A percentile compares a stretch with the other conserved stretches of the same genome.
phyloP scores from a whole-genome alignment of 2,329 filamentous ascomycete genomes.

The Fusarium palustre region DNA sequence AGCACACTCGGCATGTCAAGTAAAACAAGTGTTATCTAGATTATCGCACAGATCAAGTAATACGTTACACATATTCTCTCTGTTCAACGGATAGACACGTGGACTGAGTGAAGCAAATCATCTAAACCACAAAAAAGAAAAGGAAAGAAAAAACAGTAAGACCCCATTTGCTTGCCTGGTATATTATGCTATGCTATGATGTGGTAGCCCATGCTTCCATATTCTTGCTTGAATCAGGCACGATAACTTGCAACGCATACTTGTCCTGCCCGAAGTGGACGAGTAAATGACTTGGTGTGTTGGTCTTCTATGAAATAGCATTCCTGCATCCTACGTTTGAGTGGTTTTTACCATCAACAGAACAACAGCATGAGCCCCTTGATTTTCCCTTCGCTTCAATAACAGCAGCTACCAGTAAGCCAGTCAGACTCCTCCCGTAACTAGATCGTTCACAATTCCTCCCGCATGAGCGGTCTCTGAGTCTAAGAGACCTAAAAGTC shows the following conservation, averaged over 20 bases:
- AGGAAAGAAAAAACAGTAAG: slow-evolving; percentile 17
- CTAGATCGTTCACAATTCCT: slow-evolving; percentile 34
- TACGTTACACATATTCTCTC: not conserved
- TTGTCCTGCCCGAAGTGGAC: not conserved
- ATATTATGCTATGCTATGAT: slow-evolving; percentile 23
- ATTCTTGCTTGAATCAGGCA: slow-evolving; percentile 16
- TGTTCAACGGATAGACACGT: slow-evolving; percentile 1
- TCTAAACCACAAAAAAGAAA: too few species aligned
- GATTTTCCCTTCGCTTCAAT: slow-evolving; percentile 24
- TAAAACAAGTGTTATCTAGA: not conserved
- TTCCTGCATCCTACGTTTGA: slow-evolving; percentile 2
- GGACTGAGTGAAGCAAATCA: slow-evolving; percentile 4
- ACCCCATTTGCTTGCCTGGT: slow-evolving; percentile 27
- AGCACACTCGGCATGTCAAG: not conserved
- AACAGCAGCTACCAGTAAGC: slow-evolving; percentile 1
- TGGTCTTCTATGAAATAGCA: slow-evolving; percentile 10
- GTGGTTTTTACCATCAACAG: slow-evolving; percentile 17
- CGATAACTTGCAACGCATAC: slow-evolving; percentile 16
- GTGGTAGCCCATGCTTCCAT: slow-evolving; percentile 17
- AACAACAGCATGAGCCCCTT: slow-evolving; percentile 23
- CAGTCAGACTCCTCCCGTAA: slow-evolving; percentile 14
- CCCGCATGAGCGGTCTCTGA: slow-evolving; percentile 47
- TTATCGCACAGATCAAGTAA: not conserved
- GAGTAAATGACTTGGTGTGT: slow-evolving; percentile 5
- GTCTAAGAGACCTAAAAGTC: slow-evolving; percentile 46